Base-by-base conservation (phyloP, 2,329 filamentous ascomycete species). In the Fusarium sp. region DNA sequence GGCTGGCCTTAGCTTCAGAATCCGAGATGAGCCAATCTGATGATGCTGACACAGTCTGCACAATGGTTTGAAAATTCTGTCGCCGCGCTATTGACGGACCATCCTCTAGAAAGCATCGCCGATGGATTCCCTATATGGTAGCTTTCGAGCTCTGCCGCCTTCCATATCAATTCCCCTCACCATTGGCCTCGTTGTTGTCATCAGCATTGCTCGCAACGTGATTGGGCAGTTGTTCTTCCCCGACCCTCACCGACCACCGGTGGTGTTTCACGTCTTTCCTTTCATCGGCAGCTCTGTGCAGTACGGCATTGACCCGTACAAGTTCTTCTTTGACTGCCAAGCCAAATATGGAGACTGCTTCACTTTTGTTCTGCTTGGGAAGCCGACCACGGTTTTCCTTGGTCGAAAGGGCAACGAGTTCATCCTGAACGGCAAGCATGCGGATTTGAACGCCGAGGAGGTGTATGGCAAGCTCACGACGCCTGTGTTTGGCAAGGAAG, bases 281-380 rank as follows among this genome's bases (percentile, higher is more conserved):
- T 82, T 97, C 68, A 87, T 98, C 76, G 95, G 95, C 66, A 98
- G 92, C 84, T 97, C 95, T 55, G 86, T 98, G 73, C 92, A 89
- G 40, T 98, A 98, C 82, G 95, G 95, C 78, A 97, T 97, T 79
- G 94, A 98, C 77, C 95, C 95, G 6, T 95, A 94, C 76, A 86
- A 86, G 52, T 98, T 97, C 87, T 97, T 98, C 83, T 86, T 74
- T 87, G 90, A 86, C 75, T 88, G 87, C 80, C 90, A 90, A 73
- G 86, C 88, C 74, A 96, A 96, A 89, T 93, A 95, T 79, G 94
- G 94, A 76, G 92, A 97, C 79, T 90, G 94, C 75, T 97, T 96
- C 78, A 97, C 94, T 3, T 97, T 97, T 74, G 84, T 97, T 53
- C 87, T 97, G 31, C 89, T 97, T 34, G 94, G 94, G 68, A 94